Base-by-base conservation (phyloP, 352 stramenopile genomes). In the Globisporangium perplexum region DNA sequence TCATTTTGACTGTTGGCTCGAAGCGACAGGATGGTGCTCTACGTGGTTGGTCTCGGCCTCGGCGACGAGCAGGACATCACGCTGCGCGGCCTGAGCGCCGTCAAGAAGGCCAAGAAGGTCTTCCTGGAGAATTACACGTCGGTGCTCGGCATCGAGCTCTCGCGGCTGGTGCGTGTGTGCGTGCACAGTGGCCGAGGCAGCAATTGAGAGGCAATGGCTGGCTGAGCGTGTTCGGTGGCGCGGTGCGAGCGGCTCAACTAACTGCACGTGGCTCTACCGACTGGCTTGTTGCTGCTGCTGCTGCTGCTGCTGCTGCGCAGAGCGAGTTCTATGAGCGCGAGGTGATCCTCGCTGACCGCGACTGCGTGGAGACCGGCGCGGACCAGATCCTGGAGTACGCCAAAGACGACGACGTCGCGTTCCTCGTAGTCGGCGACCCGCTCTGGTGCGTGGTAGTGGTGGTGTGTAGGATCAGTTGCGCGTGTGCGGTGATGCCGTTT, bases 101-200 rank as follows among this genome's bases (percentile, higher is more conserved):
- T 99, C 50, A 95, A 98, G 76, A 82, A 81, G 58, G 96, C 86
- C 58, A 83, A 96, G 58, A 93, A 96, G 52, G 80, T 99, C 15
- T 99, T 98, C 65, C 72, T 99, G 41, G 96, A 99, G 80, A 88
- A 96, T 57, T 99, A 99, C 83, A 99, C 97, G 31, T 98, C 92
- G 15, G 80, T 99, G 30, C 72, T 99, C n/a, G 93, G 94, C 54
- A 76, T 90, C 41, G 79, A 96, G 47, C 77, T 82, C 52, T 69
- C 77, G 45, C 90, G 90, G 36, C 65, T 98, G 59, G 88, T 93
- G 68, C 57, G 71, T 63, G 17, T 20, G 18, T 7, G 30, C 7
- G 10, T 30, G 28, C 35, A 45, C 18, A 47, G 33, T 39, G 33
- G 28, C 7, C 7, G 28, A 31, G 28, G n/a, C 15, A 12, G 8